Evolutionary conservation across 257 asterid species (phyloP), one percentile per base, ranked within the genome.

Genomic region (Craterostigma plantagineum): DNA sequence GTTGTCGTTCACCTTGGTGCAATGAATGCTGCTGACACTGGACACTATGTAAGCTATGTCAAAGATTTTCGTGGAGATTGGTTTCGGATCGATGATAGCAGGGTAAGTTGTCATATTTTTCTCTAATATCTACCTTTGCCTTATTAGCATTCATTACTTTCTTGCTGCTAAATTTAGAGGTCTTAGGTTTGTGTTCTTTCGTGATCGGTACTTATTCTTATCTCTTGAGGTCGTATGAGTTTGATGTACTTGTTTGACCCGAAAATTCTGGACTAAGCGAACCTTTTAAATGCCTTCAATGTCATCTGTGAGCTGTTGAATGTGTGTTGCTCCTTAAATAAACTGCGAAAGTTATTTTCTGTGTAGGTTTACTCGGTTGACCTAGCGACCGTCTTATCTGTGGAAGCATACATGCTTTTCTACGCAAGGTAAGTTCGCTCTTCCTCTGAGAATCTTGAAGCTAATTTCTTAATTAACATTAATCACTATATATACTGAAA

Each of bases 31-130:
- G 51, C 75, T 38, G 48, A 63, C 58, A 63, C 64, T 46, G 79
- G 79, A 42, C 79, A 71, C 63, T 71, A 71, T 54, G 52, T 71
- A 44, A 60, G 79, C 39, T 71, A 66, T 45, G 62, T 71, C 40
- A 71, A 63, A 56, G 63, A 57, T 63, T 53, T 60, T 18, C 60
- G 16, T 9, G 66, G 66, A 45, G 51, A 57, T 5, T 71, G 79
- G 79, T 71, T 59, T 38, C 56, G 51, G 55, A 58, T 62, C 27
- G 77, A 58, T 61, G 71, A 69, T 60, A 55, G 67, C 68, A 53
- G 52, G 54, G 77, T 68, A 68, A 2, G 2, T 23, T 23, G 4
- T 23, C 30, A 23, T 2, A 2, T 23, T 23, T 23, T 6, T 6
- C 6, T 23, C 30, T 23, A 23, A 23, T n/a, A n/a, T n/a, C n/a